Evolutionary conservation across 805 yeast species (phyloP), one percentile per base, ranked within the genome.

Genomic region (Yarrowia yakushimensis): DNA sequence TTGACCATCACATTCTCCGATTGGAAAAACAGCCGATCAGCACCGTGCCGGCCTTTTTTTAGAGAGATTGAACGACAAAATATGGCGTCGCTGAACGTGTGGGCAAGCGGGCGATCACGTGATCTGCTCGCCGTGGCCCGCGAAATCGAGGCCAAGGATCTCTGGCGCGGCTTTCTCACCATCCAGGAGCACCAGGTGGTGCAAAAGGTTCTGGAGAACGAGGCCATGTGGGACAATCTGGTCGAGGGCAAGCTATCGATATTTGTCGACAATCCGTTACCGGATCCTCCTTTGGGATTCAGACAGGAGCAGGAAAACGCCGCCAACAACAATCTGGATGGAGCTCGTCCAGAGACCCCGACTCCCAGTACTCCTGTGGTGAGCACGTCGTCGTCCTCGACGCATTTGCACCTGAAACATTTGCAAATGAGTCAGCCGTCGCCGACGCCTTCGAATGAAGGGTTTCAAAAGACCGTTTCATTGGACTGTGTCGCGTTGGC

Each of bases 111-210:
- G 33, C 63, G 64, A 15, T 46, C 63, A 20, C 63, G 37, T n/a
- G 52, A 46, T 25, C 63, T 66, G 39, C 60, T 50, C 15, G 46
- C 55, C n/a, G 46, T 70, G 31, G 73, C 73, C 10, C 59, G 60
- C 20, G 69, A 69, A 34, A 69, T 70, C 25, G 70, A 70, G 30
- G 59, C 64, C 28, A 68, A 69, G 18, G 73, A 67, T 30, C 57
- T 66, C 20, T 74, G 76, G 76, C 65, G 69, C 42, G 73, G 78
- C 41, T 76, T 73, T 57, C 67, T 77, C 36, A 68, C 74, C 18
- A 67, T 70, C 9, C 72, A 69, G 37, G 80, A 77, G 64, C 78
- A 77, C 61, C 70, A 69, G 30, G 60, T 76, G 23, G 74, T 76
- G 50, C 67, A 66, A 41, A 63, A 65, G 37, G 39, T 39, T 27